Evolutionary conservation across 2,329 filamentous ascomycete genomes (phyloP), one percentile per base, ranked within the genome.

Genomic region (Graphilbum fragrans): DNA sequence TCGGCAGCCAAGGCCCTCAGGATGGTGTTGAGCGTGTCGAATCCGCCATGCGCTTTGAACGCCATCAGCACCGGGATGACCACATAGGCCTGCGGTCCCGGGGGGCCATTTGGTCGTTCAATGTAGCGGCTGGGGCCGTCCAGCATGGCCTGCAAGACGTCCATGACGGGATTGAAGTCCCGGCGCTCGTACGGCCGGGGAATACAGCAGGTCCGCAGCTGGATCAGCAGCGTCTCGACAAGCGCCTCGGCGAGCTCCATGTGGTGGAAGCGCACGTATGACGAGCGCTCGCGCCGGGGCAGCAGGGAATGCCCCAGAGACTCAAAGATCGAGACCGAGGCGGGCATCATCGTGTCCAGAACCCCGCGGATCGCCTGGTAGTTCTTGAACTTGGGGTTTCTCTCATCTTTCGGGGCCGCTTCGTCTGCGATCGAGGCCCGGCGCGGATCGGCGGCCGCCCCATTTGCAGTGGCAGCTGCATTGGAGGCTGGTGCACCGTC

Each of bases 311-410:
- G 92, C 12, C 90, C 90, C 35, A 96, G 66, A 2, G 79, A 81
- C 53, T 94, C 86, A 55, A 94, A 82, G 50, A 96, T 83, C 1
- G 83, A 80, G 17, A 86, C 82, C n/a, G 88, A 82, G 3, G 81
- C 80, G 9, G 79, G 78, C 19, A 88, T 80, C 51, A 93, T 74
- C 27, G 85, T 80, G 52, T 82, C 81, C 12, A 96, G 69, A 11
- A 96, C 66, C 49, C 80, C 80, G 31, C 82, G 75, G 35, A 96
- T 68, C 12, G 76, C 80, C 54, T 82, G 77, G 33, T 82, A 86
- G 57, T 96, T 98, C 55, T 82, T 61, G 50, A 65, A 77, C n/a
- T 66, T 62, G 19, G 43, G 18, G 5, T 40, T 40, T 1, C 56
- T 52, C 41, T 61, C 56, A 46, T 70, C 66, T 44, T 65, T 60